These are phyloP conservation scores for Acanthamoeba triangularis DNA, from an alignment of 208 protist genomes.

Conservation along the genomic window DNA sequence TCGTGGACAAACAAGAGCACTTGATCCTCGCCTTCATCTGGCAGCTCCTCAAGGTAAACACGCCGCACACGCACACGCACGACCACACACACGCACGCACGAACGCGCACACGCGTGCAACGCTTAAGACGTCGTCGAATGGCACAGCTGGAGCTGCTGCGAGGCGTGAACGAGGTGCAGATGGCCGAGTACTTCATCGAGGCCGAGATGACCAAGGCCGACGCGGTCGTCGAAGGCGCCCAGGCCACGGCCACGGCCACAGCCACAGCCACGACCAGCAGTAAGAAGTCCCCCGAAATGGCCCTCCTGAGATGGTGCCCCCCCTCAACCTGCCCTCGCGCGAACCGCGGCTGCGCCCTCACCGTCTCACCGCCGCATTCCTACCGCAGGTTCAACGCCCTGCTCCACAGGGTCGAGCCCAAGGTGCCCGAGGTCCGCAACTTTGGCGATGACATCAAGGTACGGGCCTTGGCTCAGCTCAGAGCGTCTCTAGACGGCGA, in stretches of 20 bases:
- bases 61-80: background rate
- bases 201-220: constrained; percentile 5
- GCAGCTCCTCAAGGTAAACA: constrained; percentile 15
- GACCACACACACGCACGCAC: background rate
- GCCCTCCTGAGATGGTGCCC: background rate
- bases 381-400: background rate
- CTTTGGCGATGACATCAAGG: constrained; percentile 68
- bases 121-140: background rate
- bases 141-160: background rate
- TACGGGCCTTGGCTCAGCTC: background rate
- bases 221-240: background rate
- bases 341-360: background rate
- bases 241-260: background rate
- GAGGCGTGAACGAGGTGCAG: background rate
- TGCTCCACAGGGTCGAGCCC: background rate
- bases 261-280: background rate
- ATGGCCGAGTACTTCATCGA: constrained; percentile 57
- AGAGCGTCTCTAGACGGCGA: no score
- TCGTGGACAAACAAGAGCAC: constrained; percentile 57
- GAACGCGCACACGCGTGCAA: background rate
- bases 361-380: background rate
- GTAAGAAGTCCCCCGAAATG: constrained; percentile 23
- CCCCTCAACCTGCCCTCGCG: background rate
- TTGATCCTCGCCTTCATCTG: constrained; percentile 61
- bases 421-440: background rate